phyloP scores from a whole-genome alignment of 2,329 filamentous ascomycete genomes.

The Zopfia rhizophila region DNA sequence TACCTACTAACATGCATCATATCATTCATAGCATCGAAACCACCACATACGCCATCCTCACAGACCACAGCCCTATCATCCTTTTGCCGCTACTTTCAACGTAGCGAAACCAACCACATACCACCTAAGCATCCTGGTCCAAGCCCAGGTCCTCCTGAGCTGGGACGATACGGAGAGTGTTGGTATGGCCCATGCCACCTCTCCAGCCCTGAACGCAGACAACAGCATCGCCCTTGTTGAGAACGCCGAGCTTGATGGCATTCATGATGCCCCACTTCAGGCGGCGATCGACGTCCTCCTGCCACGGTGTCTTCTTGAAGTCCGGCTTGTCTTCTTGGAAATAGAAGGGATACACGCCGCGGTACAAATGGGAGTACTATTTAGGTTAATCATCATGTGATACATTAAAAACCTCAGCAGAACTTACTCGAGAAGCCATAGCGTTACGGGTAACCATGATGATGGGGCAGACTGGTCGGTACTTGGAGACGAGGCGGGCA shows the following conservation, averaged over 20 bases:
- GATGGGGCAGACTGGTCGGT: conserved; percentile 97
- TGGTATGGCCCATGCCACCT: conserved; percentile 91
- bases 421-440: conserved; percentile 75
- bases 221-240: conserved; percentile 77
- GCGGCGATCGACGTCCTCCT: conserved; percentile 97
- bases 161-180: conserved; percentile 71
- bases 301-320: conserved; percentile 93
- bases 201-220: conserved; percentile 92
- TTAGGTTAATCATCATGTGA: conserved; percentile 25
- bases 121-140: conserved; percentile 56
- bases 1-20: too few species aligned
- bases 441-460: conserved; percentile 97
- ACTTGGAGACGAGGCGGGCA: conserved; percentile 96
- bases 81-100: too few species aligned
- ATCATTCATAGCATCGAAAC: too few species aligned
- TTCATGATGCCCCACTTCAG: conserved; percentile 96
- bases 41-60: too few species aligned
- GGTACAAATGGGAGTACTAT: conserved; percentile 90
- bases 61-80: too few species aligned
- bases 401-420: not conserved
- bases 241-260: conserved; percentile 82
- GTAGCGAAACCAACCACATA: too few species aligned
- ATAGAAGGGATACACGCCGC: conserved; percentile 96
- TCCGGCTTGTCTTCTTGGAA: conserved; percentile 95
- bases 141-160: conserved; percentile 62